Evolutionary conservation across 2,329 filamentous ascomycete species (phyloP), one percentile per base, ranked within the genome.

Genomic region (Calonectria multiphialidica): DNA sequence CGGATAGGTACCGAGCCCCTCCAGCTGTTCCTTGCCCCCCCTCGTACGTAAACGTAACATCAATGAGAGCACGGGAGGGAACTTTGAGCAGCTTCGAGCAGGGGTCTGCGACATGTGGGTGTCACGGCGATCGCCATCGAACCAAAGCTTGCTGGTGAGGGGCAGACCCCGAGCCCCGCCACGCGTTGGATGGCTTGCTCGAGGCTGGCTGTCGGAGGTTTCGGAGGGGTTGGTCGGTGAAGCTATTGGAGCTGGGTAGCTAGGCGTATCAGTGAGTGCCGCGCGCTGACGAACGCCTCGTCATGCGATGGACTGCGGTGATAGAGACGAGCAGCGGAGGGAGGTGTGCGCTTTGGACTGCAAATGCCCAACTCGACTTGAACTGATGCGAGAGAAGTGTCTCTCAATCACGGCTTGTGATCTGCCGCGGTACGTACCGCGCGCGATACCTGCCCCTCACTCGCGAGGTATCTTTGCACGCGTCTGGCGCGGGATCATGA

Each of bases 81-180:
- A 12, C 35, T 37, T 37, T 44, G 70, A 70, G 47, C 37, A 50
- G 35, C 35, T 61, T 50, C 35, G 61, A 65, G 42, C 76, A 76
- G 66, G 77, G 77, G 77, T 79, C 67, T 77, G 77, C 68, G 71
- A 79, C 77, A 76, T 57, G 63, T 55, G 53, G 30, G 33, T 45
- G 65, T 69, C 57, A 30, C 47, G 67, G 35, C 63, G 63, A 71
- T 71, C 68, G 68, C 61, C 44, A 42, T 71, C 42, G 68, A 71
- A 67, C 64, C 57, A 59, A 65, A 50, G 69, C 69, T 68, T 50
- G 69, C 55, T 55, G 64, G 40, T 61, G 68, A 62, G 68, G 62
- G 68, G 62, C 53, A 47, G 55, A 37, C 63, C 33, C 59, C 35
- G 62, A 45, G 45, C 69, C 64, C 68, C 62, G 53, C 45, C 62